Evolutionary conservation across 2,329 filamentous ascomycete genomes (phyloP).

Genomic region (Periconia macrospinosa): DNA sequence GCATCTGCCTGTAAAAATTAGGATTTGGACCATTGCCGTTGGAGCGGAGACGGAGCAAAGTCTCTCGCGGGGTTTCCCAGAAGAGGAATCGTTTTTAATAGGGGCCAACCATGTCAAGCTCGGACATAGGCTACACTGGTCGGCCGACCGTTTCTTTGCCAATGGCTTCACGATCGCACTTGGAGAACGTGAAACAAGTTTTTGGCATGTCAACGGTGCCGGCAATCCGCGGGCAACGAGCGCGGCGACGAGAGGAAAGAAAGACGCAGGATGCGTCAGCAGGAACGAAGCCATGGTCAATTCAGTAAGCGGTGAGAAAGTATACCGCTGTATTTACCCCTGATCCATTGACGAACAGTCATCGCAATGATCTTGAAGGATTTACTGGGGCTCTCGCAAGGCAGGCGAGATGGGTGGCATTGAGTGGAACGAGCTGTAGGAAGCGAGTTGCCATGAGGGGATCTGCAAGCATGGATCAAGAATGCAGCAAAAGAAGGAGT

Average conservation of each 20-base stretch:
- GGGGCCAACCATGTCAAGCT: background rate
- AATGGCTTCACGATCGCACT: background rate
- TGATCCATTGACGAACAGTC: slow-evolving; percentile 7
- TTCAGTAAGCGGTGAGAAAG: background rate
- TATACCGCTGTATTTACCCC: background rate
- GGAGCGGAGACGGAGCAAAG: background rate
- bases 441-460: slow-evolving; percentile 7
- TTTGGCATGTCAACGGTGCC: background rate
- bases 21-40: background rate
- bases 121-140: background rate
- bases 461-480: slow-evolving; percentile 10
- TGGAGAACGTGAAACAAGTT: background rate
- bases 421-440: slow-evolving; percentile 4
- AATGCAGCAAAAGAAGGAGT: background rate
- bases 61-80: background rate
- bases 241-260: background rate
- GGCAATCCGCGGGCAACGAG: background rate
- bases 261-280: background rate
- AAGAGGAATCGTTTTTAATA: background rate
- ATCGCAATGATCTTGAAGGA: slow-evolving; percentile 2
- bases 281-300: background rate
- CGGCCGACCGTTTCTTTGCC: background rate
- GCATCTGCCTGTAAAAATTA: background rate
- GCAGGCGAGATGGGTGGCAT: background rate
- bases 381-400: slow-evolving; percentile 4